Conservation (phyloP, 768 basidiomycete genomes). For the Cystofilobasidium macerans region DNA sequence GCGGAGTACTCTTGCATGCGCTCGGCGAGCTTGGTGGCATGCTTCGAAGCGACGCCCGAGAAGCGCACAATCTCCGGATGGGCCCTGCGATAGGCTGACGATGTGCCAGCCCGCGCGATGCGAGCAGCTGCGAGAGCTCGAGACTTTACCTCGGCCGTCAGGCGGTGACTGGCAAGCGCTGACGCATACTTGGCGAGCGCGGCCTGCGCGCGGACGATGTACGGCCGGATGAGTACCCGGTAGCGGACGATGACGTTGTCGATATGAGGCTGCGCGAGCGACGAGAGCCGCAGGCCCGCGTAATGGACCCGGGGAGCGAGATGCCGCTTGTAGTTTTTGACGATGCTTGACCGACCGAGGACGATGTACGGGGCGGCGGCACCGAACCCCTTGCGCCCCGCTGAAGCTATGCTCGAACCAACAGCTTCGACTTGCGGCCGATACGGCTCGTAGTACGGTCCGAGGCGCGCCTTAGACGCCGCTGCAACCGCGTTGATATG, state of each 20-base stretch:
- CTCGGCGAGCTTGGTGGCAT: background rate
- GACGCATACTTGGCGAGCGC: background rate
- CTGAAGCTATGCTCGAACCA: background rate
- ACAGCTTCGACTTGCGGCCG: conserved; percentile 27
- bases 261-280: conserved; percentile 33
- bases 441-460: conserved; percentile 27
- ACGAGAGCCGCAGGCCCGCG: conserved; percentile 17
- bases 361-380: conserved; percentile 29
- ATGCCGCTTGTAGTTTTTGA: conserved; percentile 28
- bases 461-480: conserved; percentile 22
- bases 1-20: background rate
- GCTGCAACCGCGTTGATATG: conserved; percentile 26
- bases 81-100: background rate
- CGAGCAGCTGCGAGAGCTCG: background rate
- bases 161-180: background rate
- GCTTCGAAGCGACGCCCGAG: background rate
- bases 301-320: conserved; percentile 29
- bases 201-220: conserved; percentile 14
- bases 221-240: conserved; percentile 25
- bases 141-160: background rate
- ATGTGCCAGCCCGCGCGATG: background rate
- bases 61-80: background rate
- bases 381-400: conserved; percentile 21
- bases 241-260: conserved; percentile 29
- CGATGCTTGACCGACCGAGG: conserved; percentile 22